Conservation (phyloP, 139 green algal species). For the Chlorella sp. region DNA sequence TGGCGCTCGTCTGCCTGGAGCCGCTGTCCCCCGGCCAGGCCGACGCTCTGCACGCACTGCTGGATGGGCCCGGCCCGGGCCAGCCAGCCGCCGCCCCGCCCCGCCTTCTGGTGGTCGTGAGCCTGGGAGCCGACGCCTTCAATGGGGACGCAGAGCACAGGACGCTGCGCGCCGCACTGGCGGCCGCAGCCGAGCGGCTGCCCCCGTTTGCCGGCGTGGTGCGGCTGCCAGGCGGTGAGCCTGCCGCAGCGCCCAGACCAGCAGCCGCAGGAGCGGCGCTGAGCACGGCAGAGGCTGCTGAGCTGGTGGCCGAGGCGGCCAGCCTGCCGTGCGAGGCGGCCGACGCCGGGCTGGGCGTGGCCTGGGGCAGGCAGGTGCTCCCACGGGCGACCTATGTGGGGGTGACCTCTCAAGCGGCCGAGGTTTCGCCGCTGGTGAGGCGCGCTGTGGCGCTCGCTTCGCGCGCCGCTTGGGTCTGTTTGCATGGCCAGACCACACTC, state of each 20-base stretch:
- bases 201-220: slow-evolving; percentile 39
- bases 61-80: too few species aligned
- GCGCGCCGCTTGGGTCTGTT: too few species aligned
- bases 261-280: background rate
- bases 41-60: background rate
- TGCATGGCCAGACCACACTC: too few species aligned
- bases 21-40: background rate
- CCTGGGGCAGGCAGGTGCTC: too few species aligned
- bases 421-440: too few species aligned
- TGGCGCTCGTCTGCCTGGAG: slow-evolving; percentile 22
- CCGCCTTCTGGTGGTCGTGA: slow-evolving; percentile 27
- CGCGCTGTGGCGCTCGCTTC: too few species aligned
- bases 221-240: background rate
- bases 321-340: too few species aligned
- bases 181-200: slow-evolving; percentile 22
- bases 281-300: background rate
- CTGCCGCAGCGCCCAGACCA: background rate
- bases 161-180: slow-evolving; percentile 32
- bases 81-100: too few species aligned
- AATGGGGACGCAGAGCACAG: too few species aligned
- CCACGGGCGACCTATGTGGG: too few species aligned
- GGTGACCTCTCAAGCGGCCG: too few species aligned
- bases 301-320: background rate
- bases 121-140: slow-evolving; percentile 16
- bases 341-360: too few species aligned